These are phyloP conservation scores for Acacia confusa DNA, from an alignment of 306 rosid genomes.

Conservation along the genomic window DNA sequence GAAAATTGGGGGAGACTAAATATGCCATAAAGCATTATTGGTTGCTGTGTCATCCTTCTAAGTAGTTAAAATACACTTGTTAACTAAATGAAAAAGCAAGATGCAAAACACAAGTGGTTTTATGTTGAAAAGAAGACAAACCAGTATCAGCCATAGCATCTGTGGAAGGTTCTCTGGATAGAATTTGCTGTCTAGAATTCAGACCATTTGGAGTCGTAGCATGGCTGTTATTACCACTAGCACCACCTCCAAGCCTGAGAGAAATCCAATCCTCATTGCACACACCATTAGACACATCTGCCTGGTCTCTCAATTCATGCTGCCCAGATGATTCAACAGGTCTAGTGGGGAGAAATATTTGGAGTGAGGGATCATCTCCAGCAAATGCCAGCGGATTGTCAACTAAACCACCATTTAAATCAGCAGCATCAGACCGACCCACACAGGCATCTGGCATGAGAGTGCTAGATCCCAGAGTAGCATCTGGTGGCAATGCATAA, in stretches of 20 bases:
- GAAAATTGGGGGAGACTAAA: neutral
- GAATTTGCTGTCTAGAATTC: slow-evolving; percentile 53
- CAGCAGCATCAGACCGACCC: slow-evolving; percentile 59
- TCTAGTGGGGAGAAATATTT: slow-evolving; percentile 94
- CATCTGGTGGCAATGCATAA: slow-evolving; percentile 61
- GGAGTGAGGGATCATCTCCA: slow-evolving; percentile 90
- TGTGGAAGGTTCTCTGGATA: slow-evolving; percentile 54
- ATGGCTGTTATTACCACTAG: slow-evolving; percentile 57
- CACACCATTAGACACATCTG: slow-evolving; percentile 78
- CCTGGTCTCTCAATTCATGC: slow-evolving; percentile 71
- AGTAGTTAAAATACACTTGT: neutral
- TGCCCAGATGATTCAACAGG: slow-evolving; percentile 70
- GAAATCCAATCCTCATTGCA: slow-evolving; percentile 88
- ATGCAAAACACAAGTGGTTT: neutral
- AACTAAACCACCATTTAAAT: slow-evolving; percentile 77
- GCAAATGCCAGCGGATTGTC: slow-evolving; percentile 86
- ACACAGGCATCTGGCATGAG: slow-evolving; percentile 55
- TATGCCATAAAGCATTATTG: neutral
- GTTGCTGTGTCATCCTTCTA: neutral
- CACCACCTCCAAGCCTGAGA: slow-evolving; percentile 85
- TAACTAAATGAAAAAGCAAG: neutral
- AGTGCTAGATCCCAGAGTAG: slow-evolving; percentile 59
- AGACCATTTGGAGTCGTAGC: slow-evolving; percentile 55
- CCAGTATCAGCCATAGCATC: slow-evolving; percentile 70
- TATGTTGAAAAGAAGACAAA: slow-evolving; percentile 48